phyloP scores from a whole-genome alignment of 2,329 filamentous ascomycete species.

The Keithomyces neogunnii region DNA sequence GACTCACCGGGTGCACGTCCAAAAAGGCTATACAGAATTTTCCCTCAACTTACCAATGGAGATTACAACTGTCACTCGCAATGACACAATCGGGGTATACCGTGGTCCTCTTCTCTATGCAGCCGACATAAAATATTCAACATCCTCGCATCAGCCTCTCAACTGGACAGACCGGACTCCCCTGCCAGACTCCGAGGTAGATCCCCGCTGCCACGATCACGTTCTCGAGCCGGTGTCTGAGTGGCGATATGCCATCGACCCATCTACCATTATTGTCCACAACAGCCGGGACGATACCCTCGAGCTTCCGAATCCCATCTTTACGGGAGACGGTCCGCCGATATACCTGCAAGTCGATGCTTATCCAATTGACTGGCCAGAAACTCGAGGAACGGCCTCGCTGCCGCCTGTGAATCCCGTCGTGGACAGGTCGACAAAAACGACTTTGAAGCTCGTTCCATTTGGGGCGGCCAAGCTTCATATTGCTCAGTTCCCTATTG shows the following conservation, averaged over 20 bases:
- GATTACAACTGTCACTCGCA: constrained; percentile 15
- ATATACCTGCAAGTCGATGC: constrained; percentile 27
- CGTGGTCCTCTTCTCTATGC: constrained; percentile 35
- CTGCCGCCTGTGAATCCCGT: constrained; percentile 9
- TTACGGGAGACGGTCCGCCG: constrained; percentile 21
- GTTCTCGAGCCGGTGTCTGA: constrained; percentile 21
- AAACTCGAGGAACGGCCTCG: constrained; percentile 22
- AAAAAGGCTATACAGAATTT: constrained; percentile 12
- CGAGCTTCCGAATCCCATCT: constrained; percentile 18
- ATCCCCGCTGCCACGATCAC: constrained; percentile 13
- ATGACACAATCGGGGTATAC: constrained; percentile 33
- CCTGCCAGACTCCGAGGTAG: constrained; percentile 16
- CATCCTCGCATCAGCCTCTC: constrained; percentile 15
- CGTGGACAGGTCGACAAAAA: constrained; percentile 21
- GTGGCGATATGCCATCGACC: constrained; percentile 22
- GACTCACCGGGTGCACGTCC: constrained; percentile 14
- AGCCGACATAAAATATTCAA: constrained; percentile 24
- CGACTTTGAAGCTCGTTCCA: constrained; percentile 29
- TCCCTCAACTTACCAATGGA: constrained; percentile 10
- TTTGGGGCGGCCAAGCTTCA: constrained; percentile 38
- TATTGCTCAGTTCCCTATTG: constrained; percentile 22
- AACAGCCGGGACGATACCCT: constrained; percentile 14
- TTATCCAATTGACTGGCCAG: constrained; percentile 28
- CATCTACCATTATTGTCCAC: constrained; percentile 10
- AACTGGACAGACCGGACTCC: constrained; percentile 10